Base-by-base conservation (phyloP, 306 rosid species). In the Canavalia ensiformis region DNA sequence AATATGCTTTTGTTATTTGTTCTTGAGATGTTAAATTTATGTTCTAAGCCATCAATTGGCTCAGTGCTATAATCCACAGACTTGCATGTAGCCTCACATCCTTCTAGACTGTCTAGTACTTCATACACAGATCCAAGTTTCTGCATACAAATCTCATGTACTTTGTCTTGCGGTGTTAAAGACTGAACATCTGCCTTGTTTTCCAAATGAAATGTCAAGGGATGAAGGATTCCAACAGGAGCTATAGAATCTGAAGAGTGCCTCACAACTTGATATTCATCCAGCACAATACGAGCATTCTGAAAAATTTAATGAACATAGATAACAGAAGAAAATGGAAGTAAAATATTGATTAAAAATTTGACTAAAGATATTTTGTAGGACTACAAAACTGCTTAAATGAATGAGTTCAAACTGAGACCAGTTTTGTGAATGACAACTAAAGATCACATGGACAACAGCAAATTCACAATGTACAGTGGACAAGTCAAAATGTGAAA, bases 161-260 rank as follows among this genome's bases (percentile, higher is more conserved):
- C 66, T 58, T 81, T 63, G 82, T 84, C 89, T 72, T 77, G 82
- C 57, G 58, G 76, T 57, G 78, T 81, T 71, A 84, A 44, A 84
- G 82, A 34, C 45, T 51, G 74, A 70, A 39, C 18, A 42, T 79
- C 88, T 63, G 60, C 88, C 93, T 93, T 95, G 74, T 79, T 88
- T 88, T 91, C 94, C 90, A 93, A 86, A 89, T 93, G 99, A 76
- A 95, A 95, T 76, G 88, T 87, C 86, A 85, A 78, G 5, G 97
- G 97, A 71, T 95, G 98, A 82, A 95, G 96, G 84, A 95, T 79
- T 70, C 94, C 99, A 75, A 89, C 98, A 33, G 98, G 96, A 81
- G 98, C 98, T 77, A 95, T 89, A 78, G 96, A 85, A 88, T 89
- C 96, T 45, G 99, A 79, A 50, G 98, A 95, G 89, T 93, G 96